Evolutionary conservation across 768 basidiomycete species (phyloP).

Genomic region (Butyriboletus loyo): DNA sequence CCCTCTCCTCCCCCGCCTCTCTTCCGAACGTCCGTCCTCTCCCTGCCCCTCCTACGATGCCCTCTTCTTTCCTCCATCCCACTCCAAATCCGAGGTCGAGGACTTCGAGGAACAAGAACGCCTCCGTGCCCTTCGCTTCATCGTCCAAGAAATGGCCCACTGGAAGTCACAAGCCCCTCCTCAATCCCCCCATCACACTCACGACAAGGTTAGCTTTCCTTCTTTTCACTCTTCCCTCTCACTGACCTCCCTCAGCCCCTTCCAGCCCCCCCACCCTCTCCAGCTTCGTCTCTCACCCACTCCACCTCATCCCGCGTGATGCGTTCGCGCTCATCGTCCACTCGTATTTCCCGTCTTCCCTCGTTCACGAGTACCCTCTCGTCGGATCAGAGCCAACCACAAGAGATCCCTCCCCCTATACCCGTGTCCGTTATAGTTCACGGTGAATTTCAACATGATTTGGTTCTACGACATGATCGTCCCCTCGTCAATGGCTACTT

Average conservation of each 20-base stretch:
- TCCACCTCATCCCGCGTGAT: conserved; percentile 26
- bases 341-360: conserved; percentile 30
- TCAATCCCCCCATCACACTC: neutral
- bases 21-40: conserved; percentile 23
- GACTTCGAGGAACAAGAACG: conserved; percentile 31
- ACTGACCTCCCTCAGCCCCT: conserved; percentile 14
- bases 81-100: conserved; percentile 3
- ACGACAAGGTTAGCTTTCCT: conserved; percentile 10
- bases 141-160: conserved; percentile 35
- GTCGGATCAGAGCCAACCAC: conserved; percentile 30
- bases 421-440: conserved; percentile 33
- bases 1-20: conserved; percentile 27
- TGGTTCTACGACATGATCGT: conserved; percentile 17
- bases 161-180: conserved; percentile 15
- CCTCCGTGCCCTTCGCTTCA: conserved; percentile 34
- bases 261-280: conserved; percentile 26
- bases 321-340: conserved; percentile 31
- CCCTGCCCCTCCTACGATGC: conserved; percentile 33
- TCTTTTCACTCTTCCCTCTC: neutral
- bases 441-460: conserved; percentile 27
- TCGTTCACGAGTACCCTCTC: conserved; percentile 34
- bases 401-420: conserved; percentile 22
- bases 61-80: conserved; percentile 31
- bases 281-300: conserved; percentile 25
- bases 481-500: conserved; percentile 8